These are phyloP conservation scores for Amanita thiersii DNA, from an alignment of 768 basidiomycete species.

Conservation along the genomic window DNA sequence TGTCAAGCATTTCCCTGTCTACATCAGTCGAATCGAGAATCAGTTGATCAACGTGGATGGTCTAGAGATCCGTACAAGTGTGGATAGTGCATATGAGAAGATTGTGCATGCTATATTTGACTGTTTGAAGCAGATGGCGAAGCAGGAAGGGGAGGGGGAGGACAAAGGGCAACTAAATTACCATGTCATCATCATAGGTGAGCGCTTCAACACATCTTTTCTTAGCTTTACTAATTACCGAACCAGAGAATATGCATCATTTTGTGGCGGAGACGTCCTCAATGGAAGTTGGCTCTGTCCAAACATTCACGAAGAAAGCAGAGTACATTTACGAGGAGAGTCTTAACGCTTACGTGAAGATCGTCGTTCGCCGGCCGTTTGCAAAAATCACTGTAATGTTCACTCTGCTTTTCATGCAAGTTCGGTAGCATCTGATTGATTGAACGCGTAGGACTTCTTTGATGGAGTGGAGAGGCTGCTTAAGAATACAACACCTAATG, in stretches of 20 bases:
- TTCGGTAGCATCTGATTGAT: neutral
- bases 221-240: neutral
- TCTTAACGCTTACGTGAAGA: slow-evolving; percentile 75
- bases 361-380: slow-evolving; percentile 82
- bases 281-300: slow-evolving; percentile 57
- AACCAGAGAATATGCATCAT: slow-evolving; percentile 91
- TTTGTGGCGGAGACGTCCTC: slow-evolving; percentile 78
- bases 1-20: slow-evolving; percentile 87
- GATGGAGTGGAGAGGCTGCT: slow-evolving; percentile 86
- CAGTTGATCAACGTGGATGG: slow-evolving; percentile 75
- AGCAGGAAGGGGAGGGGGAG: slow-evolving; percentile 87
- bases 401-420: neutral
- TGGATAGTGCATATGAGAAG: slow-evolving; percentile 80
- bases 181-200: slow-evolving; percentile 91
- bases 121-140: slow-evolving; percentile 90
- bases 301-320: slow-evolving; percentile 60
- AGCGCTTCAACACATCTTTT: slow-evolving; percentile 18
- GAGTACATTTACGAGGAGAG: slow-evolving; percentile 88
- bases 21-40: slow-evolving; percentile 73
- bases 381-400: slow-evolving; percentile 67
- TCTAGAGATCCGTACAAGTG: slow-evolving; percentile 67
- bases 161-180: slow-evolving; percentile 97
- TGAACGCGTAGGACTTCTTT: slow-evolving; percentile 72
- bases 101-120: slow-evolving; percentile 92
- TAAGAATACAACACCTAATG: slow-evolving; percentile 68